phyloP scores from a whole-genome alignment of 148 eudicot genomes.

The Rhododendron molle region DNA sequence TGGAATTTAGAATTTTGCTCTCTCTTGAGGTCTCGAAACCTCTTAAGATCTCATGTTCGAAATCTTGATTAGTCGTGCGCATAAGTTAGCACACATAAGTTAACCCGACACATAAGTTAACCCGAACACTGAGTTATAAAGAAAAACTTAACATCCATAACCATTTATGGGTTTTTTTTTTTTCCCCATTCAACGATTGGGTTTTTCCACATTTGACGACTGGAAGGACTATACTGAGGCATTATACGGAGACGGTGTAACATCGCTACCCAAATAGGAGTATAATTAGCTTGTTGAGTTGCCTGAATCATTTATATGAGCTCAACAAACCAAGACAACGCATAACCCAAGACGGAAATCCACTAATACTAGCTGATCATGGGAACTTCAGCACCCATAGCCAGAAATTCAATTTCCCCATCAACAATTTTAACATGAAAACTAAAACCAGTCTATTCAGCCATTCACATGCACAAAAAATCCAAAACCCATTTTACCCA shows the following conservation, averaged over 20 bases:
- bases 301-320: not conserved
- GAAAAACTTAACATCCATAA: not conserved
- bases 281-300: not conserved
- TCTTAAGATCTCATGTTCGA: no score
- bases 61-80: no score
- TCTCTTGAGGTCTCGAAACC: no score
- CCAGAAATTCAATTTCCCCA: not conserved
- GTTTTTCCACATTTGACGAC: not conserved
- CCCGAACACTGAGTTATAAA: no score
- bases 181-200: not conserved
- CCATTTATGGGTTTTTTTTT: not conserved
- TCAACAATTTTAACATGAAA: not conserved
- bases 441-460: not conserved
- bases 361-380: no score
- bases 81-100: no score
- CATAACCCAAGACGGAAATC: not conserved
- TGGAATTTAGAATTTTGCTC: no score
- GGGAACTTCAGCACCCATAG: no score
- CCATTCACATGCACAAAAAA: not conserved
- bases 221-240: not conserved
- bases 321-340: not conserved
- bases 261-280: not conserved
- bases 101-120: no score
- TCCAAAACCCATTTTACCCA: not conserved
- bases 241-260: not conserved